Percentiles rank a stretch among this genome's conserved stretches.
phyloP scores from a whole-genome alignment of 2,329 filamentous ascomycete genomes.

The Colletotrichum chrysophilum region DNA sequence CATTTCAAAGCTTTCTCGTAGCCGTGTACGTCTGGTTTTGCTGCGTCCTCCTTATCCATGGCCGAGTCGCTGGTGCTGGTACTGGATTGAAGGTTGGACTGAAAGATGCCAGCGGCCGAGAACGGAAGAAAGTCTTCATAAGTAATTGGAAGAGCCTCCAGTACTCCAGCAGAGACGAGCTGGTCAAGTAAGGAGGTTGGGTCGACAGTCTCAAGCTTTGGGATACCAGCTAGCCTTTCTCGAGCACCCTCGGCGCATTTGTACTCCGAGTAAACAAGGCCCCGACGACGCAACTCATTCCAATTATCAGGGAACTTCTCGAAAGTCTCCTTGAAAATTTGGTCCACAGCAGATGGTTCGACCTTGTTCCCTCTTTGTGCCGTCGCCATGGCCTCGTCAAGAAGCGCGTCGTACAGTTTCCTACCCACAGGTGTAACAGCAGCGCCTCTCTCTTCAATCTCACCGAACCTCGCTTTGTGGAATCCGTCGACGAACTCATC shows the following conservation, averaged over 20 bases:
- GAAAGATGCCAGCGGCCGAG: conserved; percentile 57
- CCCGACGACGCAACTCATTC: conserved; percentile 35
- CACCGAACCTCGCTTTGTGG: conserved; percentile 56
- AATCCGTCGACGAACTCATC: conserved; percentile 31
- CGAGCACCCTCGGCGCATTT: neutral
- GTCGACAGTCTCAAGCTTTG: neutral
- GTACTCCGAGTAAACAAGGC: conserved; percentile 46
- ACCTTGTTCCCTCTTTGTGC: neutral
- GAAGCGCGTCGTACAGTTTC: conserved; percentile 49
- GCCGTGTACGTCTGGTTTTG: conserved; percentile 3
- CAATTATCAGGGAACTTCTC: conserved; percentile 46
- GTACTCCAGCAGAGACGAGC: conserved; percentile 34
- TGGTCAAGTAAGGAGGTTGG: conserved; percentile 25
- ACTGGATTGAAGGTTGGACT: conserved; percentile 40
- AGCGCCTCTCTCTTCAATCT: conserved; percentile 57
- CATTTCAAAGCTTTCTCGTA: conserved; percentile 19
- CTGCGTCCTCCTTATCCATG: neutral
- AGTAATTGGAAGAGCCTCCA: conserved; percentile 48
- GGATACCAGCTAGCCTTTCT: neutral
- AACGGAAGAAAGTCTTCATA: conserved; percentile 62
- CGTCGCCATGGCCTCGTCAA: conserved; percentile 32
- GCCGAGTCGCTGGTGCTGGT: neutral
- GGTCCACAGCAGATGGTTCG: conserved; percentile 12
- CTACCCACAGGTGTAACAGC: conserved; percentile 52
- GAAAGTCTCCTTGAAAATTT: conserved; percentile 34